Evolutionary conservation across 192 early-diverging fungal species (phyloP).

Genomic region (Backusella parvicylindrica): DNA sequence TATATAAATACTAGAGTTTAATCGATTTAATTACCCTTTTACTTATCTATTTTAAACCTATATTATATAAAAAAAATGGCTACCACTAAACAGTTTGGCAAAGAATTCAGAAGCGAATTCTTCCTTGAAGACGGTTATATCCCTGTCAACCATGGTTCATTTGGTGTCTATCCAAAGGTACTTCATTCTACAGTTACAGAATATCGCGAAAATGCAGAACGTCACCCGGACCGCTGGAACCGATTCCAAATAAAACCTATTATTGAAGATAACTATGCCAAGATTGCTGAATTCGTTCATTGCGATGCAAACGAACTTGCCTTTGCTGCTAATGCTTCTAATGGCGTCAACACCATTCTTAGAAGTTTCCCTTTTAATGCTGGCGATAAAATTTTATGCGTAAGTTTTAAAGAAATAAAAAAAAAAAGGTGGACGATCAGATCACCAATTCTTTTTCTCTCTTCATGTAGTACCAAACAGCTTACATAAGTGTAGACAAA

Average conservation of each 20-base stretch:
- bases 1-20: not conserved
- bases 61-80: not conserved
- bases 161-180: slow-evolving; percentile 35
- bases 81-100: slow-evolving; percentile 30
- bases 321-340: slow-evolving; percentile 51
- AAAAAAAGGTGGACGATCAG: not conserved
- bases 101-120: slow-evolving; percentile 41
- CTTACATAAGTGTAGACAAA: slow-evolving; percentile 44
- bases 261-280: slow-evolving; percentile 27
- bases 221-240: slow-evolving; percentile 42
- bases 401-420: not conserved
- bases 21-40: too few relatives aligned
- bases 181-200: slow-evolving; percentile 20
- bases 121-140: slow-evolving; percentile 42
- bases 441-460: not conserved
- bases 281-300: slow-evolving; percentile 44
- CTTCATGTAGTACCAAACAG: slow-evolving; percentile 39
- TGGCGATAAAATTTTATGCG: slow-evolving; percentile 39
- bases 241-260: slow-evolving; percentile 31
- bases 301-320: slow-evolving; percentile 47
- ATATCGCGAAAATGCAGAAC: slow-evolving; percentile 27
- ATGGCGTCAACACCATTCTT: slow-evolving; percentile 51
- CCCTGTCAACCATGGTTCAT: slow-evolving; percentile 62
- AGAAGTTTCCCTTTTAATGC: slow-evolving; percentile 39
- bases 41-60: not conserved